phyloP scores from a whole-genome alignment of 2,329 filamentous ascomycete genomes.

The Coniella vitis region DNA sequence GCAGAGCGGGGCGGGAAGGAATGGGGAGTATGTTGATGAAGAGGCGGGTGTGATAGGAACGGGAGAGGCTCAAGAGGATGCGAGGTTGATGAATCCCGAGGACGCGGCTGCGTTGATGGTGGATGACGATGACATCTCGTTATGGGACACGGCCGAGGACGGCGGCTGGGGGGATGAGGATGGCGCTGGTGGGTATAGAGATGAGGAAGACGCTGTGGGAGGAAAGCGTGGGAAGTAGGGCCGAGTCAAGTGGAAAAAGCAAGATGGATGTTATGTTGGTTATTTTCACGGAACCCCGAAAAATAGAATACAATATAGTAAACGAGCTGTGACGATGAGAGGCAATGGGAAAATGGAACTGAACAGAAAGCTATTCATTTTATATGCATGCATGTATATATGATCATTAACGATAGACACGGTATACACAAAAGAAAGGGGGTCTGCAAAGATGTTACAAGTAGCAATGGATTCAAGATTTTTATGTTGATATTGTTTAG shows the following conservation, averaged over 20 bases:
- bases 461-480: no score
- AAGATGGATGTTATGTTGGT: not conserved
- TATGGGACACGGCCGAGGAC: constrained; percentile 43
- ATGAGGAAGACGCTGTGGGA: constrained; percentile 23
- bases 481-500: not conserved
- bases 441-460: no score
- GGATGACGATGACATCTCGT: constrained; percentile 50
- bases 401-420: no score
- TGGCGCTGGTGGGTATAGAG: constrained; percentile 15
- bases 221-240: constrained; percentile 12
- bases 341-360: no score
- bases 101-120: constrained; percentile 48
- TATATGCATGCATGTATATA: no score
- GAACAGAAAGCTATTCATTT: no score
- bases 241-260: not conserved
- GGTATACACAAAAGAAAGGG: no score
- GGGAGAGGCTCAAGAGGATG: constrained; percentile 11
- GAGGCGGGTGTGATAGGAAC: constrained; percentile 32
- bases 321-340: no score
- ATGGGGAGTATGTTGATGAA: constrained; percentile 30
- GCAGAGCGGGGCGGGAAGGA: constrained; percentile 6
- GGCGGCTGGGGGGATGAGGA: constrained; percentile 28
- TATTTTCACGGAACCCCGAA: no score
- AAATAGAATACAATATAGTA: no score
- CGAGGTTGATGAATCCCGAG: constrained; percentile 24